phyloP scores from a whole-genome alignment of 768 basidiomycete genomes.

The Harrya chromipes region DNA sequence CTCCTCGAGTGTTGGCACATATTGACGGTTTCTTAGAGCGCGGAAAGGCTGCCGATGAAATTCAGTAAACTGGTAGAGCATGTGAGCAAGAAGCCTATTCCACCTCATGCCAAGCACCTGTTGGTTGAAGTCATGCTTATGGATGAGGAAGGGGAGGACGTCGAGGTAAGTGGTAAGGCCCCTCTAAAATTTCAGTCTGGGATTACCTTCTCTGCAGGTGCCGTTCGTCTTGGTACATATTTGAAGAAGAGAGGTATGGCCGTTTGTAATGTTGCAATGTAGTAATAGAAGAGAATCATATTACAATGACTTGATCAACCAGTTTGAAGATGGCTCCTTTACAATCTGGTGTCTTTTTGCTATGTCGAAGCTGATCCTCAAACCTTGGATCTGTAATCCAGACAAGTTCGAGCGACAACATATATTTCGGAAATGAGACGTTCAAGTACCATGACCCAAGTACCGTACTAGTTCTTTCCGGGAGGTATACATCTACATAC shows the following conservation, averaged over 20 bases:
- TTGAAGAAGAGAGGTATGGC: slow-evolving; percentile 28
- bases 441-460: slow-evolving; percentile 19
- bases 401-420: background rate
- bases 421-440: slow-evolving; percentile 3
- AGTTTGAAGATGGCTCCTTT: no score
- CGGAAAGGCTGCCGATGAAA: slow-evolving; percentile 84
- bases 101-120: slow-evolving; percentile 77
- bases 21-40: slow-evolving; percentile 51
- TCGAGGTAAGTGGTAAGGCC: slow-evolving; percentile 58
- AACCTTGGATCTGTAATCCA: no score
- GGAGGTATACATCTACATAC: slow-evolving; percentile 43
- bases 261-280: slow-evolving; percentile 13
- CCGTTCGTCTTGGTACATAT: slow-evolving; percentile 79
- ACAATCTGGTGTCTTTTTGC: no score
- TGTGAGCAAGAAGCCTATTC: slow-evolving; percentile 93
- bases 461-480: slow-evolving; percentile 13
- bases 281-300: slow-evolving; percentile 2
- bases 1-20: background rate
- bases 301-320: background rate
- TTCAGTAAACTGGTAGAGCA: slow-evolving; percentile 89
- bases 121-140: slow-evolving; percentile 93
- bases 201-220: slow-evolving; percentile 43
- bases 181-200: background rate
- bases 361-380: background rate
- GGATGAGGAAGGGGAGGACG: slow-evolving; percentile 91